These are phyloP conservation scores for Penicillium fimorum DNA, from an alignment of 495 filamentous ascomycete genomes.

Conservation along the genomic window DNA sequence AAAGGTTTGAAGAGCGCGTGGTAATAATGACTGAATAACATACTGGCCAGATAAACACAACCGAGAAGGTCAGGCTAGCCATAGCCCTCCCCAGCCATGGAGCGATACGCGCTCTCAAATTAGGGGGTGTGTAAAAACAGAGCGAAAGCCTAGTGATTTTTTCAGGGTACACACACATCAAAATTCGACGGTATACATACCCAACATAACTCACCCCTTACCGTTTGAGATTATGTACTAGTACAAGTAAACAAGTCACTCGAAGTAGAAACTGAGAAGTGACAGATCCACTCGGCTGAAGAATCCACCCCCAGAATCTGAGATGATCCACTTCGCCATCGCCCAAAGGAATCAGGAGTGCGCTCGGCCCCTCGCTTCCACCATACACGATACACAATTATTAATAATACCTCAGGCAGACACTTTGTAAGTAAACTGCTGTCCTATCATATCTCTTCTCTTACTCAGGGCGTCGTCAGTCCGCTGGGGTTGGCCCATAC, in stretches of 20 bases:
- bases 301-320: slow-evolving; percentile 12
- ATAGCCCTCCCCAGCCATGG: not conserved
- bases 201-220: not conserved
- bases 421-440: not conserved
- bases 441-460: slow-evolving; percentile 19
- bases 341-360: slow-evolving; percentile 7
- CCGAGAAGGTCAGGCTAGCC: not conserved
- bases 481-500: not conserved
- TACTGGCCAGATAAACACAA: not conserved
- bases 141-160: not conserved
- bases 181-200: not conserved
- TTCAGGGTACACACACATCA: not conserved
- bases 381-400: slow-evolving; percentile 6
- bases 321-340: slow-evolving; percentile 6
- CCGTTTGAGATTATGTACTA: not conserved
- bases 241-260: not conserved
- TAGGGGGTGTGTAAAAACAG: not conserved
- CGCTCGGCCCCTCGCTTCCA: slow-evolving; percentile 6
- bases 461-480: slow-evolving; percentile 22
- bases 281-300: slow-evolving; percentile 13
- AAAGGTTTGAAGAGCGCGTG: not conserved
- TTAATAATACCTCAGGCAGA: not conserved
- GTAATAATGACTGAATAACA: slow-evolving; percentile 31
- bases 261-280: slow-evolving; percentile 1
- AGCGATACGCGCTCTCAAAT: not conserved